A percentile compares a stretch with the other conserved stretches of the same genome.
phyloP scores from a whole-genome alignment of 257 asterid genomes.

The Scutellaria baicalensis region DNA sequence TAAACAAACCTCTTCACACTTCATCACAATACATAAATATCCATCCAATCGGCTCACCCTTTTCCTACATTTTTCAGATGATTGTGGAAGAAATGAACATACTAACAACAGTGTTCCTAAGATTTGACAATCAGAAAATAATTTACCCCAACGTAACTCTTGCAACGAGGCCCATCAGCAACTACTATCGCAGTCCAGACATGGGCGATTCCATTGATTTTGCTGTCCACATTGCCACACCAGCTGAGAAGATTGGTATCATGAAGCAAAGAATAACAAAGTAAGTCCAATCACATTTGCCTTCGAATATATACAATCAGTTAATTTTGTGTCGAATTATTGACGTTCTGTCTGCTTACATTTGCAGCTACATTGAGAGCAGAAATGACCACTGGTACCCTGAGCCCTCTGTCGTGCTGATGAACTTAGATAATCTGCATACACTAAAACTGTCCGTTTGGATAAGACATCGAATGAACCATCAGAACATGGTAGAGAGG shows the following conservation, averaged over 20 bases:
- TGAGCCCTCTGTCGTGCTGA: slow-evolving; percentile 44
- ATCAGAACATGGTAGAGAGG: slow-evolving; percentile 71
- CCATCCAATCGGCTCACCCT: not conserved
- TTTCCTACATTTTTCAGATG: slow-evolving; percentile 36
- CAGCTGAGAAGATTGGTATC: slow-evolving; percentile 52
- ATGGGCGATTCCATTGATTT: slow-evolving; percentile 74
- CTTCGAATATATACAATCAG: not conserved
- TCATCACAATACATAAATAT: not conserved
- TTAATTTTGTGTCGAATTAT: not conserved
- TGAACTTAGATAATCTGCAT: slow-evolving; percentile 46
- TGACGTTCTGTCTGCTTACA: not conserved
- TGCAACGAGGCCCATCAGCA: slow-evolving; percentile 53
- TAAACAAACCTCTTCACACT: not conserved
- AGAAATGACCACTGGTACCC: slow-evolving; percentile 85
- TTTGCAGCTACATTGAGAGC: slow-evolving; percentile 54
- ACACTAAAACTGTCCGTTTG: slow-evolving; percentile 59
- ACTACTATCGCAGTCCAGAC: slow-evolving; percentile 81
- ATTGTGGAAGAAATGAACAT: slow-evolving; percentile 94
- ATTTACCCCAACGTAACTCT: slow-evolving; percentile 63
- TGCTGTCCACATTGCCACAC: slow-evolving; percentile 61
- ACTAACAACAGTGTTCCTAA: slow-evolving; percentile 62
- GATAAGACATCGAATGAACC: slow-evolving; percentile 81
- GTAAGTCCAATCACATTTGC: slow-evolving; percentile 13
- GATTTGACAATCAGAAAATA: slow-evolving; percentile 65
- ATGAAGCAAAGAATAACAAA: slow-evolving; percentile 47